Base-by-base conservation (phyloP, 805 yeast genomes). In the Wickerhamomyces queroliae region DNA sequence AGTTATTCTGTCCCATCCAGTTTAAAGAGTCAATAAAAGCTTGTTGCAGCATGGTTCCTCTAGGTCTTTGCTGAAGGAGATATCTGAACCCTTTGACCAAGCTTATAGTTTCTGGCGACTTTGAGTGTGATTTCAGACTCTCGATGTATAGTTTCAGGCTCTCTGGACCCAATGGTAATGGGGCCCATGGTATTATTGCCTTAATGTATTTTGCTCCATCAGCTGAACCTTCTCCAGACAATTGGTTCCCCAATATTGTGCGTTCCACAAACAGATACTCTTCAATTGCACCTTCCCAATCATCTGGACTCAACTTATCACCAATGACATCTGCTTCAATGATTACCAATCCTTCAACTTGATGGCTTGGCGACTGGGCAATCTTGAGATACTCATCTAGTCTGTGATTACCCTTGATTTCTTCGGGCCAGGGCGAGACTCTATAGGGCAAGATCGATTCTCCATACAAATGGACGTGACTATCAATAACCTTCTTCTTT, bases 111-210 rank as follows among this genome's bases (percentile, higher is more conserved):
- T 43, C 33, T 12, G 33, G 39, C 15, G 42, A 36, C 1, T 41
- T 38, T 1, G 56, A 47, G 25, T 44, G 52, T 8, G 39, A 28
- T 15, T 38, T 40, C 30, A 67, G 21, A 10, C 38, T 37, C 1
- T 33, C 32, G 7, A 49, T 26, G 37, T 47, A 56, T 29, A 41
- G 33, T 5, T 29, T 19, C 4, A 59, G 33, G 1, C 44, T 46
- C 0, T 39, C 41, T 2, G 48, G 33, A 2, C 73, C 74, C 6
- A 51, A 41, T 7, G 64, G 60, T 8, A 69, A 36, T 6, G 76
- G 75, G 1, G 69, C 71, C 72, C 72, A 69, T 1, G 74, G 72
- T n/a, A 70, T 48, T 8, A 67, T 47, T 3, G 56, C 71, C 29
- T 50, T 53, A 24, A 46, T 47, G 31, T 36, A 44, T 2, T 35